These are phyloP conservation scores for Collybiopsis luxurians DNA, from an alignment of 768 basidiomycete species.

Conservation along the genomic window DNA sequence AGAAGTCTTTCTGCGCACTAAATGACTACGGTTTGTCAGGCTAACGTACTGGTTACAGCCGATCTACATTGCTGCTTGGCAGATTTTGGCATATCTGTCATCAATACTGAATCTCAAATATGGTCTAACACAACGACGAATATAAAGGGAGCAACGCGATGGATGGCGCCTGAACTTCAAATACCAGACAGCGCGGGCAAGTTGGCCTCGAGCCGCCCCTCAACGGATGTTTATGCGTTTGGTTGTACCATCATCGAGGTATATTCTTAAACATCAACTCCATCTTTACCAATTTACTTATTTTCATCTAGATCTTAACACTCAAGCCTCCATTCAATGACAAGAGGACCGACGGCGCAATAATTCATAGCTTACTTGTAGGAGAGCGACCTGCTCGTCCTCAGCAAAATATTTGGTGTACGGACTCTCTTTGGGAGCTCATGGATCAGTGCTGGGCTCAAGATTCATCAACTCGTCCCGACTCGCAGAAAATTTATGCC, in stretches of 20 bases:
- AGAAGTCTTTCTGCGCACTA: no score
- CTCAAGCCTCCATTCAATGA: not conserved
- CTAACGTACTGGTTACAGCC: not conserved
- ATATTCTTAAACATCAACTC: no score
- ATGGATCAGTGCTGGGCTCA: not conserved
- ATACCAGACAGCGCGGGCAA: no score
- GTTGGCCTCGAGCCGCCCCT: no score
- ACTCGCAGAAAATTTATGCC: no score
- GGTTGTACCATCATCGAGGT: no score
- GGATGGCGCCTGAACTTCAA: no score
- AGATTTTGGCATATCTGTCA: slow-evolving; percentile 2
- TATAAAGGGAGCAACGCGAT: no score
- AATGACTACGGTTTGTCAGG: no score
- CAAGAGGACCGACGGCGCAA: not conserved
- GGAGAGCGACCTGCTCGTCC: not conserved
- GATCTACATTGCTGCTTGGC: slow-evolving; percentile 6
- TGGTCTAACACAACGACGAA: no score
- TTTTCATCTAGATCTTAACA: not conserved
- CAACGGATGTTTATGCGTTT: no score
- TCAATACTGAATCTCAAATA: not conserved
- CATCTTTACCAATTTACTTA: not conserved
- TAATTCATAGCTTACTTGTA: not conserved
- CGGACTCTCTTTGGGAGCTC: not conserved
- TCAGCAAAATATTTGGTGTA: not conserved
- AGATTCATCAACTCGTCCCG: no score